Evolutionary conservation across 2,329 filamentous ascomycete species (phyloP), one percentile per base, ranked within the genome.

Genomic region (Juglanconis sp.): DNA sequence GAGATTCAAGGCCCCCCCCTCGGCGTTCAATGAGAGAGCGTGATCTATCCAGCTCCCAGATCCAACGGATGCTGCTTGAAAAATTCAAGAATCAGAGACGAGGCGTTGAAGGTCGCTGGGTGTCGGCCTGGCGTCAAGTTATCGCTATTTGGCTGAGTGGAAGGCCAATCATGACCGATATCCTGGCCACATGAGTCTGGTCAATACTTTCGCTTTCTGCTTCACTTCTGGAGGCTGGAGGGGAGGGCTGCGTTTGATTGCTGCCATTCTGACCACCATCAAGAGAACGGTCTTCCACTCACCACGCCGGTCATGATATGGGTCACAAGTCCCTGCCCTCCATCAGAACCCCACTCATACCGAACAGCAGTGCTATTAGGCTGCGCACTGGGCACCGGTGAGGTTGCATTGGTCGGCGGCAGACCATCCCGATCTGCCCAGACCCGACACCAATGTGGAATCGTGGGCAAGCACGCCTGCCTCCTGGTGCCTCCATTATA

Each of bases 401-500:
- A 63, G 63, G 17, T 55, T 51, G 13, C 13, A 9, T 62, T 62
- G 32, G n/a, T 24, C 30, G 40, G 5, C 1, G 58, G 48, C 3
- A 72, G 65, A 2, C 64, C 67, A 40, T 76, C 69, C 4, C 74
- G 63, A 17, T 48, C 42, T 5, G 71, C 73, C 79, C 79, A 81
- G 64, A 70, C 67, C 3, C 59, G 56, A 0, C 74, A 68, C 68
- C 73, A 79, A 44, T 74, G 68, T 24, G 73, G 70, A 38, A 83
- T 78, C 0, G 75, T 64, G 1, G 80, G 80, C 51, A 81, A 63
- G 54, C 73, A 76, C 0, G 76, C 77, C 1, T 74, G 74, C 2
- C 74, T 72, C 3, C 77, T 73, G 3, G 60, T 34, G 2, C 74
- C 76, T 1, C 80, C 80, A 2, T 67, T 60, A 61, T 81, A 83